Evolutionary conservation across 306 rosid species (phyloP), one percentile per base, ranked within the genome.

Genomic region (Echinosophora koreensis): DNA sequence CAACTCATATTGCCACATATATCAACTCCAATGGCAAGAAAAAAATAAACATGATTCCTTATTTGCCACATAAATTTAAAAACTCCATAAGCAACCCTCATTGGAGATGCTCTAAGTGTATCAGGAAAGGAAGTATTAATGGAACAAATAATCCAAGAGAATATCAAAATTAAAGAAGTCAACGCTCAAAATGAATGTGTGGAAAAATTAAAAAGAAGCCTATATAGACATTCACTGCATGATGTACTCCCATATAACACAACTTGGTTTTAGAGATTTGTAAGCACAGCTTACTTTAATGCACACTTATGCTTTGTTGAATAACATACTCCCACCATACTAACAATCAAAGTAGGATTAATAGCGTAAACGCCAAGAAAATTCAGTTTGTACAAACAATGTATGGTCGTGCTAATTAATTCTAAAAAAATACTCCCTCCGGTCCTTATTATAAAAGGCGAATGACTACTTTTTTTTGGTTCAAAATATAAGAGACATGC

Each of bases 201-300:
- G 17, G 6, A 50, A 5, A 49, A 49, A 49, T 4, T 49, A 14
- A 49, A 49, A 7, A 8, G 47, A 41, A 41, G 47, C 12, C 10
- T 8, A 7, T 8, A 7, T 41, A 41, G 12, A 9, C 47, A 8
- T 22, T 22, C 22, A 2, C 8, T 41, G 47, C 12, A 41, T 8
- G 47, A 8, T 7, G 47, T 41, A 7, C 47, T 28, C 1, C 2
- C 13, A 30, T 46, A 4, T 9, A 47, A 28, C 58, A 67, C 8
- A 55, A 71, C 63, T 54, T 6, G 60, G 28, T 16, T 3, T 69
- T 50, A 15, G 39, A 69, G 9, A 2, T 8, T 30, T 62, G 50
- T 8, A 68, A n/a, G 30, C 39, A 56, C 55, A 56, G 4, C 58
- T 16, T 47, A 67, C 39, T 42, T 58, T 50, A 76, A 65, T 39